Percentiles rank a stretch among this genome's conserved stretches.
These are phyloP conservation scores for Trichoderma asperellum DNA, from an alignment of 2,329 filamentous ascomycete genomes.

Conservation along the genomic window DNA sequence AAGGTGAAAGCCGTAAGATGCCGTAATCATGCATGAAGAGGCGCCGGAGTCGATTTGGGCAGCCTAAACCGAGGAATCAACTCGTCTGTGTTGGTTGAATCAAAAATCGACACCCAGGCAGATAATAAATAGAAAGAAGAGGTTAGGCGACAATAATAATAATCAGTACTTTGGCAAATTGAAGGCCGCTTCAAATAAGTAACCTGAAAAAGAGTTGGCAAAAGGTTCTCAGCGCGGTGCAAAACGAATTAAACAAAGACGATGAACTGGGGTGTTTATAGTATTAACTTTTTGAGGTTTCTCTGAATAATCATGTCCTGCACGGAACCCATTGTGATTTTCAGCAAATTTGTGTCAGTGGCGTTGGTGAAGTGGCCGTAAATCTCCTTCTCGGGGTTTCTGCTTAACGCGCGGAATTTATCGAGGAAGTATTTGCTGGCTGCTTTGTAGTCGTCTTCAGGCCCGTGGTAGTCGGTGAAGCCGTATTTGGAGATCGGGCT, in stretches of 20 bases:
- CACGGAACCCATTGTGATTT: constrained; percentile 72
- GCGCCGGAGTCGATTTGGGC: constrained; percentile 11
- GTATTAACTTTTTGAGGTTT: constrained; percentile 83
- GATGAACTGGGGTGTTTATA: constrained; percentile 35
- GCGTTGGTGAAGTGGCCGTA: constrained; percentile 99
- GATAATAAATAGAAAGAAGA: background rate
- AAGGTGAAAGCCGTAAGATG: constrained; percentile 26
- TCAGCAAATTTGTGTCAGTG: constrained; percentile 84
- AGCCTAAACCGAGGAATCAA: constrained; percentile 13
- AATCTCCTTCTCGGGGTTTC: constrained; percentile 90
- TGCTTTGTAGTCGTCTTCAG: constrained; percentile 87
- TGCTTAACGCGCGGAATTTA: constrained; percentile 95
- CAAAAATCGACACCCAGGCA: constrained; percentile 4
- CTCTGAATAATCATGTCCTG: constrained; percentile 99
- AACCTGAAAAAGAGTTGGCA: constrained; percentile 15
- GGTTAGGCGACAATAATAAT: constrained; percentile 1
- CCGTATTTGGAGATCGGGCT: constrained; percentile 80
- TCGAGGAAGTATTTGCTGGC: constrained; percentile 99
- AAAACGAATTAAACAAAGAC: constrained; percentile 38
- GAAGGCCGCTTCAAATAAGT: constrained; percentile 11
- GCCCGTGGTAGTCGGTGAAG: constrained; percentile 87
- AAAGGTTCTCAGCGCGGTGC: background rate
- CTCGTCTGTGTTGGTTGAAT: background rate
- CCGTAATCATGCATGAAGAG: constrained; percentile 21
- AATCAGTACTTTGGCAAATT: constrained; percentile 5